phyloP scores from a whole-genome alignment of 352 stramenopile species.

The Globisporangium acanthophoron region DNA sequence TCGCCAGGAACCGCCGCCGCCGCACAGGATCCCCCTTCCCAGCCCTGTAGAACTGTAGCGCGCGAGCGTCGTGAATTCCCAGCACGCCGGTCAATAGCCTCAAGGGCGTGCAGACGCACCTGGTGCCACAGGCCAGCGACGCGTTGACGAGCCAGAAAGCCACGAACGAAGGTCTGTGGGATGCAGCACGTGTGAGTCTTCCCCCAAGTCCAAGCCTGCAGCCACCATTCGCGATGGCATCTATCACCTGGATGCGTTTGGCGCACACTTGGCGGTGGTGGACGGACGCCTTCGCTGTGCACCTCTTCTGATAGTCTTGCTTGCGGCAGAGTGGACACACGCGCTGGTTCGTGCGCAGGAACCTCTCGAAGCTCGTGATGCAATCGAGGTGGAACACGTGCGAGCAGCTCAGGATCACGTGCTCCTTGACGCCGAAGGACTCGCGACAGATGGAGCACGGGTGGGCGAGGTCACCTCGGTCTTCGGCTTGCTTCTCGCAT shows the following conservation, averaged over 20 bases:
- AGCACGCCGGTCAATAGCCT: background rate
- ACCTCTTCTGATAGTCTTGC: constrained; percentile 76
- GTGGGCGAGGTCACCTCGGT: constrained; percentile 49
- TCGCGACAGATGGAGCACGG: constrained; percentile 84
- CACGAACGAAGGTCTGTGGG: constrained; percentile 27
- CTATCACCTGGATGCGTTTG: constrained; percentile 44
- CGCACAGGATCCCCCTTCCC: constrained; percentile 50
- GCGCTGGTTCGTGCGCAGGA: constrained; percentile 67
- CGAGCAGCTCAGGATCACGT: constrained; percentile 85
- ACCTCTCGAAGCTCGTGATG: constrained; percentile 80
- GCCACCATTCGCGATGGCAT: background rate
- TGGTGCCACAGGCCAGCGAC: constrained; percentile 25
- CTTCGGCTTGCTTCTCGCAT: constrained; percentile 61
- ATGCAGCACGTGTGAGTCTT: background rate
- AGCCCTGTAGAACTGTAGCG: constrained; percentile 52
- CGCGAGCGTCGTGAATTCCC: background rate
- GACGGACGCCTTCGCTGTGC: constrained; percentile 40
- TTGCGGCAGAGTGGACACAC: constrained; percentile 84
- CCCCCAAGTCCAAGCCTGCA: background rate
- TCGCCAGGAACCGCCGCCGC: constrained; percentile 57
- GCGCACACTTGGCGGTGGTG: constrained; percentile 50
- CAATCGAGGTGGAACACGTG: constrained; percentile 83
- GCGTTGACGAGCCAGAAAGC: constrained; percentile 22
- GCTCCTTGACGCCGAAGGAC: constrained; percentile 58
- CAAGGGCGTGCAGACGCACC: constrained; percentile 4